phyloP scores from a whole-genome alignment of 2,329 filamentous ascomycete genomes.

The Alternaria conjuncta region DNA sequence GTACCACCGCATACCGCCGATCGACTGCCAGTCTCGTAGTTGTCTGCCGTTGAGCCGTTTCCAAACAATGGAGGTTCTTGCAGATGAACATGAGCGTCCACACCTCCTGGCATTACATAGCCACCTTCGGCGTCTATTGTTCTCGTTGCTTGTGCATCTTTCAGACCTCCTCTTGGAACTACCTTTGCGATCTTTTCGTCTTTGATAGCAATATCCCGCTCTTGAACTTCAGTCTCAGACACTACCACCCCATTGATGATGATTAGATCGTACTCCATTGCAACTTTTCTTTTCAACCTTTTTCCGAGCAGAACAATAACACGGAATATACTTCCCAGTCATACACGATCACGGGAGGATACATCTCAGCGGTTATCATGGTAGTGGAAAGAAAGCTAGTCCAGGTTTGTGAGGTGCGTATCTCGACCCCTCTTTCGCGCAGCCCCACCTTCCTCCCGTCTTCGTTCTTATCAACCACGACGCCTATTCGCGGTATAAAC shows the following conservation, averaged over 20 bases:
- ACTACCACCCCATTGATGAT: constrained; percentile 54
- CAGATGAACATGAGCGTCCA: constrained; percentile 57
- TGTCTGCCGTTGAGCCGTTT: constrained; percentile 49
- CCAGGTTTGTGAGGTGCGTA: constrained; percentile 25
- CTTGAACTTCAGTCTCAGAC: constrained; percentile 47
- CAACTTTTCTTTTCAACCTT: constrained; percentile 9
- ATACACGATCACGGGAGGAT: not conserved
- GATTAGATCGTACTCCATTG: constrained; percentile 45
- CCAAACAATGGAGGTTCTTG: constrained; percentile 56
- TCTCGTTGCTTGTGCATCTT: constrained; percentile 34
- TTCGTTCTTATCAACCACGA: constrained; percentile 26
- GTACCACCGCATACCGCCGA: constrained; percentile 58
- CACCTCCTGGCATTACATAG: constrained; percentile 55
- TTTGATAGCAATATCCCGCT: constrained; percentile 54
- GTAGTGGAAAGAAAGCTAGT: constrained; percentile 18
- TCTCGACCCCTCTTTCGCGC: constrained; percentile 34
- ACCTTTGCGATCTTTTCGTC: constrained; percentile 50
- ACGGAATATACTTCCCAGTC: not conserved
- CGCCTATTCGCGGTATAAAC: constrained; percentile 7
- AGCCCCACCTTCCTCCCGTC: constrained; percentile 13
- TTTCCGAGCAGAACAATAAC: not conserved
- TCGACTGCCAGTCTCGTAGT: constrained; percentile 52
- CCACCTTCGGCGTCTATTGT: constrained; percentile 54
- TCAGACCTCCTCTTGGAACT: constrained; percentile 40
- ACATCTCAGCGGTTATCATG: constrained; percentile 8